These are phyloP conservation scores for Magnusiomyces paraingens DNA, from an alignment of 1,139 yeast species.

Conservation along the genomic window DNA sequence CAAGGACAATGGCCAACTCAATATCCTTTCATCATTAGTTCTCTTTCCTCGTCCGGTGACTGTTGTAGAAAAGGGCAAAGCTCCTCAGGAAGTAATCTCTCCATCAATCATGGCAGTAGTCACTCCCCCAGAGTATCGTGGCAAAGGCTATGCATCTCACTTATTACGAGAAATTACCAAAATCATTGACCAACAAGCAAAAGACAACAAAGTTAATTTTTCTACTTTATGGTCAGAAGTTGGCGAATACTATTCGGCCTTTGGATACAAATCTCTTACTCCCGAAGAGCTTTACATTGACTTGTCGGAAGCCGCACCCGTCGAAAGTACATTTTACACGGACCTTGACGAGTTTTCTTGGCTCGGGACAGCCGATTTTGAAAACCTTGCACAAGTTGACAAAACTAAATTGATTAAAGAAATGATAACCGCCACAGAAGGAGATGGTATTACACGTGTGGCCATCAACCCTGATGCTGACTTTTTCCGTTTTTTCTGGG, in stretches of 20 bases:
- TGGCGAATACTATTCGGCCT: constrained; percentile 55
- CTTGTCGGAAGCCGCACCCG: constrained; percentile 13
- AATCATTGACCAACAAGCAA: constrained; percentile 35
- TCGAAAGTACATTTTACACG: background rate
- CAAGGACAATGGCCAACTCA: too few relatives aligned
- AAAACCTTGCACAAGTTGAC: constrained; percentile 32
- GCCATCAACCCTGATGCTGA: constrained; percentile 40
- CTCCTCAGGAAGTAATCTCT: constrained; percentile 30
- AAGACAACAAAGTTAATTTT: constrained; percentile 40
- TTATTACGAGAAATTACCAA: constrained; percentile 43
- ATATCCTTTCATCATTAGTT: constrained; percentile 25
- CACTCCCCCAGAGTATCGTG: constrained; percentile 51
- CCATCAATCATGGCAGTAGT: constrained; percentile 62
- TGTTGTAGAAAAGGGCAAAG: constrained; percentile 23
- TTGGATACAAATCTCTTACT: constrained; percentile 46
- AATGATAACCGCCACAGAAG: constrained; percentile 29
- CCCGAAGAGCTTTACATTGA: constrained; percentile 24
- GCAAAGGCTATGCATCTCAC: constrained; percentile 55
- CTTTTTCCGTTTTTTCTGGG: constrained; percentile 15
- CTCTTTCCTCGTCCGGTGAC: constrained; percentile 41
- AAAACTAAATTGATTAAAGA: constrained; percentile 24
- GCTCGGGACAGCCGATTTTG: constrained; percentile 17
- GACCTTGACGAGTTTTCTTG: background rate
- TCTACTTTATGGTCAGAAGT: constrained; percentile 63
- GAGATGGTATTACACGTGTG: constrained; percentile 28